Conservation (phyloP, 2,329 filamentous ascomycete species). For the Myotisia sp. region DNA sequence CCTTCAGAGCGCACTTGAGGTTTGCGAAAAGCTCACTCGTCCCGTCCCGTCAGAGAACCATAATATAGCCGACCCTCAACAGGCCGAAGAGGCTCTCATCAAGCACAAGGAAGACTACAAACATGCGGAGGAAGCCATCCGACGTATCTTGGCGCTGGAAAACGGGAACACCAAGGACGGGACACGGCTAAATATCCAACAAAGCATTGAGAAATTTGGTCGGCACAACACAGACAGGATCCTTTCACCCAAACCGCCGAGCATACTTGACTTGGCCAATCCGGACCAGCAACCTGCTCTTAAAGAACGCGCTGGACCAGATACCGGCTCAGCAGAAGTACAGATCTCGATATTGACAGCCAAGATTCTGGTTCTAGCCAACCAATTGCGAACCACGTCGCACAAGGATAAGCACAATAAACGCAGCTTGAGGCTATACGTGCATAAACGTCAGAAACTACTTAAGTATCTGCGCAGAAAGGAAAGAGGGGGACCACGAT, state of each 20-base stretch:
- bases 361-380: constrained; percentile 72
- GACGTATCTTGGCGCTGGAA: constrained; percentile 61
- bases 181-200: constrained; percentile 65
- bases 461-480: constrained; percentile 74
- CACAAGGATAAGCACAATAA: constrained; percentile 90
- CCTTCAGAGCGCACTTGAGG: constrained; percentile 50
- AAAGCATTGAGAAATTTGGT: constrained; percentile 77
- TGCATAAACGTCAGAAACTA: constrained; percentile 80
- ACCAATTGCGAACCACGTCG: constrained; percentile 54
- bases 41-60: constrained; percentile 21
- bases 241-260: constrained; percentile 46
- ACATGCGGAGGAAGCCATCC: constrained; percentile 60
- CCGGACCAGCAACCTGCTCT: constrained; percentile 19
- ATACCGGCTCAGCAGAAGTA: constrained; percentile 94
- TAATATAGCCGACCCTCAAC: constrained; percentile 24
- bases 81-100: constrained; percentile 24
- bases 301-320: constrained; percentile 62
- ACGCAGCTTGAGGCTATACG: constrained; percentile 68
- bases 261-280: constrained; percentile 30
- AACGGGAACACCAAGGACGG: constrained; percentile 68
- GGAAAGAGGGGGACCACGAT: constrained; percentile 81
- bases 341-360: constrained; percentile 89
- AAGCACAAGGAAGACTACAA: constrained; percentile 44
- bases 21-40: constrained; percentile 50
- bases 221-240: constrained; percentile 70